A percentile compares a stretch with the other conserved stretches of the same genome.
These are phyloP conservation scores for Malassezia caprae DNA, from an alignment of 1,284 basidiomycete species.

Conservation along the genomic window DNA sequence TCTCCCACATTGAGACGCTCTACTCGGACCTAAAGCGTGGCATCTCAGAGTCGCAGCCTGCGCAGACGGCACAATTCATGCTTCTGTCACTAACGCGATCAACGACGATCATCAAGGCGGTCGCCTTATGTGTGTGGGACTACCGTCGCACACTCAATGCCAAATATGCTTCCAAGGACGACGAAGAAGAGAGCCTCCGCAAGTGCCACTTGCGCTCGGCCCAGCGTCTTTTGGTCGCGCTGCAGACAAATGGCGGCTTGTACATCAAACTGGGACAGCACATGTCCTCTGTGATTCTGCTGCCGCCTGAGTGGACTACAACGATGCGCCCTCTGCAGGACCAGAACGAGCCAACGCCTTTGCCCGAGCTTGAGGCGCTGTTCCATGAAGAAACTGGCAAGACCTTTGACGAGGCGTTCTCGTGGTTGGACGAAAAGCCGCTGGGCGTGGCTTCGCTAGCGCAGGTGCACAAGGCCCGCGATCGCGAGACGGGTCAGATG, in stretches of 20 bases:
- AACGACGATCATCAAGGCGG: constrained; percentile 43
- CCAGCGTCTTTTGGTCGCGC: constrained; percentile 34
- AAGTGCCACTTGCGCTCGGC: constrained; percentile 45
- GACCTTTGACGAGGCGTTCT: constrained; percentile 47
- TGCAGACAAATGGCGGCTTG: constrained; percentile 67
- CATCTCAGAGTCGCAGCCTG: constrained; percentile 7
- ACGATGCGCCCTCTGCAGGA: constrained; percentile 56
- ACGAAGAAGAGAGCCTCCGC: constrained; percentile 31
- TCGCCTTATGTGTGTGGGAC: constrained; percentile 44
- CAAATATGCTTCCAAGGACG: constrained; percentile 24
- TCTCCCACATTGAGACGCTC: constrained; percentile 7
- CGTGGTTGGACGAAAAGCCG: constrained; percentile 75
- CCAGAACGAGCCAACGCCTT: constrained; percentile 44
- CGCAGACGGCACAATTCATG: constrained; percentile 23
- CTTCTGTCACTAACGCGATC: constrained; percentile 36
- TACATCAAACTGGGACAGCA: constrained; percentile 68
- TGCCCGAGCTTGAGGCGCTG: constrained; percentile 43
- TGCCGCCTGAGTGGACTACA: constrained; percentile 66
- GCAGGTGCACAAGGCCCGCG: constrained; percentile 79
- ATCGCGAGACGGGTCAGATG: constrained; percentile 52
- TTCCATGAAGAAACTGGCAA: constrained; percentile 43
- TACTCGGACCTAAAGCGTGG: constrained; percentile 13
- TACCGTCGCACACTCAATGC: constrained; percentile 39
- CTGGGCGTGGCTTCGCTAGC: constrained; percentile 87
- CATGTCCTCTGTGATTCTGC: constrained; percentile 58